Conservation (phyloP, 2,329 filamentous ascomycete species). For the Colletotrichum sansevieriae region DNA sequence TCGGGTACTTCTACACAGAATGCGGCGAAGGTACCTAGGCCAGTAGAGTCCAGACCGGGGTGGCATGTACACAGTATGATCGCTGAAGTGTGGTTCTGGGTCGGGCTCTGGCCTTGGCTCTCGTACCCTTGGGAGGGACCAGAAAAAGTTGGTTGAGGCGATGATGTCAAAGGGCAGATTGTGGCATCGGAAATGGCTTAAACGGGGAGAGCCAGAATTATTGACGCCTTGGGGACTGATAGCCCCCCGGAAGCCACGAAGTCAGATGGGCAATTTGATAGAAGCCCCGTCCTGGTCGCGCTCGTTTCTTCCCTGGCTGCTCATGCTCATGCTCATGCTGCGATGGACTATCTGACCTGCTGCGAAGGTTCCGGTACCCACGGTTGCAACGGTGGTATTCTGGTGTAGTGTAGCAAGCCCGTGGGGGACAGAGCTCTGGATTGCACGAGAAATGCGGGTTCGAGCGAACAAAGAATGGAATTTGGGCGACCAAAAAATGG, state of each 20-base stretch:
- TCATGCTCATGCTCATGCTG: conserved; percentile 2
- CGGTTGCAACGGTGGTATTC: conserved; percentile 11
- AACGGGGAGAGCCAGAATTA: conserved; percentile 6
- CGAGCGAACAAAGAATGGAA: conserved; percentile 17
- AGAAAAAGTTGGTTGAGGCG: conserved; percentile 20
- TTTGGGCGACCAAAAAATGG: conserved; percentile 18
- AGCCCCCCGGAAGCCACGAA: background rate
- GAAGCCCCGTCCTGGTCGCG: conserved; percentile 6
- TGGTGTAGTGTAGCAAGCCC: background rate
- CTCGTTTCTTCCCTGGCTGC: background rate
- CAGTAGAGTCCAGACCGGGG: conserved; percentile 12
- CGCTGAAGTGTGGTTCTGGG: conserved; percentile 21
- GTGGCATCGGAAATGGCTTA: conserved; percentile 5
- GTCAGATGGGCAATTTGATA: conserved; percentile 23
- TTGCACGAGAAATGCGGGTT: conserved; percentile 27
- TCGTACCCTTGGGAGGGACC: conserved; percentile 10
- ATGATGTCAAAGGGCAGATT: conserved; percentile 38
- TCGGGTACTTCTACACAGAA: conserved; percentile 3
- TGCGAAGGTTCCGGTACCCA: conserved; percentile 15
- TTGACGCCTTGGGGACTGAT: conserved; percentile 22
- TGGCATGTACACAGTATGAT: conserved; percentile 20
- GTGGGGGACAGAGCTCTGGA: background rate
- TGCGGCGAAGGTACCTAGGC: background rate
- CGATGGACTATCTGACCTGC: conserved; percentile 10
- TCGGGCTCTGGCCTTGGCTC: conserved; percentile 20